Percentiles rank a stretch among this genome's conserved stretches.
phyloP scores from a whole-genome alignment of 1,284 basidiomycete species.

The Trametes pubescens region DNA sequence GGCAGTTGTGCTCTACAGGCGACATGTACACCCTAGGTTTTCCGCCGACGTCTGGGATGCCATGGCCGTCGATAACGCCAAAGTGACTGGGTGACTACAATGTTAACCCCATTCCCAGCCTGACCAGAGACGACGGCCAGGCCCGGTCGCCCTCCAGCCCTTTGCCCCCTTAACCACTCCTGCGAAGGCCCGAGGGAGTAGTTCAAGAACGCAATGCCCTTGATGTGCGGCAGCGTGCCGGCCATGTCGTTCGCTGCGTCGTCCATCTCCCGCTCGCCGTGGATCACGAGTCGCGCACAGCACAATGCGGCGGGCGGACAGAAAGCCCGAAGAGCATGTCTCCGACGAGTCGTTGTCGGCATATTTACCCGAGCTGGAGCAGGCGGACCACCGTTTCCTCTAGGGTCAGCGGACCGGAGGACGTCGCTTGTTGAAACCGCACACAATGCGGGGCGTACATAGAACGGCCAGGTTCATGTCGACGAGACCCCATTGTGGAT shows the following conservation, averaged over 20 bases:
- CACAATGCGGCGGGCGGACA: not conserved
- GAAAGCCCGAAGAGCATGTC: conserved; percentile 1
- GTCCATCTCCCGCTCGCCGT: not conserved
- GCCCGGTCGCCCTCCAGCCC: not conserved
- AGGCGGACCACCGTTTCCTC: not conserved
- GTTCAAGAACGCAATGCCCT: not conserved
- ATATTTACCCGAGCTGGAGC: not conserved
- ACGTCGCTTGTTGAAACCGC: too few species aligned
- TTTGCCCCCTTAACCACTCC: not conserved
- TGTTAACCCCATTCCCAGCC: not conserved
- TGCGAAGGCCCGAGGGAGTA: not conserved
- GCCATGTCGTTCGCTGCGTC: not conserved
- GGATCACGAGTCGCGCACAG: not conserved
- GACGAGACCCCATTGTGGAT: not conserved
- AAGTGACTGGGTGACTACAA: not conserved
- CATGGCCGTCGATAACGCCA: not conserved
- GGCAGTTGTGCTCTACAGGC: not conserved
- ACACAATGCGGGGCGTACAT: not conserved
- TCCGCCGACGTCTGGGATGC: not conserved
- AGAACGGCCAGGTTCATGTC: not conserved
- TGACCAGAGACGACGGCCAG: not conserved
- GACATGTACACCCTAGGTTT: not conserved
- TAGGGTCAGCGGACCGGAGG: not conserved
- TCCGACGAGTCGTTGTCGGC: not conserved
- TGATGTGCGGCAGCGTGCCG: not conserved